A percentile compares a stretch with the other conserved stretches of the same genome.
Conservation (phyloP, 1,284 basidiomycete genomes). For the Trichosporon sp. region DNA sequence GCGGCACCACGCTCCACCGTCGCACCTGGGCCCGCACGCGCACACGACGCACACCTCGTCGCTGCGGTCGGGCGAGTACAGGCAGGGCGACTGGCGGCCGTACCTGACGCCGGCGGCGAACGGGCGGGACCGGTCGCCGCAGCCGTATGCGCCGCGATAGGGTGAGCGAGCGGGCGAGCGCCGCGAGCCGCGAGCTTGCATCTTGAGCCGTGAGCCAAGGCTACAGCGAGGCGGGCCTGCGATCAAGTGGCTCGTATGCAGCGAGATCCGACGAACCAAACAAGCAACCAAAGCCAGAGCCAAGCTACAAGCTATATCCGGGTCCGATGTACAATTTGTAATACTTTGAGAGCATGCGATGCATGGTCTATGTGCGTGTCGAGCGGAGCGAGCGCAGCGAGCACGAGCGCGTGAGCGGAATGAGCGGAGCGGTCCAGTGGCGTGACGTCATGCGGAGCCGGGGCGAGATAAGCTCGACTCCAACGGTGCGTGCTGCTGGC, state of each 20-base stretch:
- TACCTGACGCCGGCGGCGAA: constrained; percentile 14
- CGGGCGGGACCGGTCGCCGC: constrained; percentile 5
- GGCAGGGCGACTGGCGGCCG: constrained; percentile 17
- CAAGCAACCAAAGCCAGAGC: background rate
- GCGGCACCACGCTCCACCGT: background rate
- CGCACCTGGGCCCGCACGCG: background rate
- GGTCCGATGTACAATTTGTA: background rate
- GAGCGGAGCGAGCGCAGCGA: background rate
- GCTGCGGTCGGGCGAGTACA: constrained; percentile 10
- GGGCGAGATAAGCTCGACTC: background rate
- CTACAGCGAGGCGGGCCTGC: no score
- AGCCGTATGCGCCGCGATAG: constrained; percentile 11
- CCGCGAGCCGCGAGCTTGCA: background rate
- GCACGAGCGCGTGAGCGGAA: no score
- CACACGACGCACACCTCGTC: background rate
- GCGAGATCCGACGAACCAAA: background rate
- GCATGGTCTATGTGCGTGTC: background rate
- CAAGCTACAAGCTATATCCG: background rate
- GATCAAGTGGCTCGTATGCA: no score
- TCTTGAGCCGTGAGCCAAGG: no score
- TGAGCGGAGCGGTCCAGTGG: background rate
- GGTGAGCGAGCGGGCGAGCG: background rate
- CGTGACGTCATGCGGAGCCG: background rate
- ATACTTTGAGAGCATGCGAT: background rate
- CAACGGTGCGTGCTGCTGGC: background rate